Conservation (phyloP, 1,284 basidiomycete species). For the Irpex lacteus region DNA sequence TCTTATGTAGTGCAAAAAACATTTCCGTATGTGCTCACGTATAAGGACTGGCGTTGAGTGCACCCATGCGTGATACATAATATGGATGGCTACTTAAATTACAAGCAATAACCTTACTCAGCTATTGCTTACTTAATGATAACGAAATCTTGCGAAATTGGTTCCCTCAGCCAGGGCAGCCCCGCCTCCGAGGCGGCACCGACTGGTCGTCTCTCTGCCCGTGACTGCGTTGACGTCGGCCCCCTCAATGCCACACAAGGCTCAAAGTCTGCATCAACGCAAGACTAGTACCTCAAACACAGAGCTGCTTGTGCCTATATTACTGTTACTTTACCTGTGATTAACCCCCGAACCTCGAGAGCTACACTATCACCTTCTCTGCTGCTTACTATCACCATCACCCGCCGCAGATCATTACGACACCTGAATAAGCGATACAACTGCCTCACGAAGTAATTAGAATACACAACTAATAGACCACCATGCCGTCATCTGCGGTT, state of each 20-base stretch:
- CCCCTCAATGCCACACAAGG: slow-evolving; percentile 2
- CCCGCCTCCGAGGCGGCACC: not conserved
- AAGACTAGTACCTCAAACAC: not conserved
- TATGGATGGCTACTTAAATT: too few relatives aligned
- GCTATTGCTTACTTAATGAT: not conserved
- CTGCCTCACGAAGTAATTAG: not conserved
- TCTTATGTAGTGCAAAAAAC: too few relatives aligned
- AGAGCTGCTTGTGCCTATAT: not conserved
- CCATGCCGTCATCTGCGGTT: slow-evolving; percentile 11
- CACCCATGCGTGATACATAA: too few relatives aligned
- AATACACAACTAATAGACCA: not conserved
- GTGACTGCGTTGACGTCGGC: not conserved
- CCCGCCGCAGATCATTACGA: not conserved
- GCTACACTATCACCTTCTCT: not conserved
- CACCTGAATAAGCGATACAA: not conserved
- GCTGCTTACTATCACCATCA: not conserved
- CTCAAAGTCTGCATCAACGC: not conserved
- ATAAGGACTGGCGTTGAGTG: too few relatives aligned
- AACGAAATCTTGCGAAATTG: slow-evolving; percentile 6
- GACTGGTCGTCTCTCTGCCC: not conserved
- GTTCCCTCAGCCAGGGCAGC: not conserved
- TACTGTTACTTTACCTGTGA: slow-evolving; percentile 3
- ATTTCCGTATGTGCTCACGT: too few relatives aligned
- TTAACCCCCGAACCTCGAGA: not conserved
- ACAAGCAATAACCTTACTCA: too few relatives aligned